These are phyloP conservation scores for Liquidambar formosana DNA, from an alignment of 164 flowering plant genomes.

Conservation along the genomic window DNA sequence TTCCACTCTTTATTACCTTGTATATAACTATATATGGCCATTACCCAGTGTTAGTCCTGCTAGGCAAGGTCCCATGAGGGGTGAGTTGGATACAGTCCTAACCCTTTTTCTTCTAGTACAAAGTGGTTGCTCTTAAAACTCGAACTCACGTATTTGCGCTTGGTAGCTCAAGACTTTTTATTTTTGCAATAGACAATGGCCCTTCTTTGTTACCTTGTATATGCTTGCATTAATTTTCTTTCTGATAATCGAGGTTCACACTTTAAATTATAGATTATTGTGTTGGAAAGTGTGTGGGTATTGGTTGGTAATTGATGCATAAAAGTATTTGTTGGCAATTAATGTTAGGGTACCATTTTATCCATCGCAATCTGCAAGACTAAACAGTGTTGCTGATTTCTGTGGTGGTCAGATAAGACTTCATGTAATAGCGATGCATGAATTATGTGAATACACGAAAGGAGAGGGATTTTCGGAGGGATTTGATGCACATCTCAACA, in stretches of 20 bases:
- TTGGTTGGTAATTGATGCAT: too few relatives aligned
- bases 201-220: neutral
- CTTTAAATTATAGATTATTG: neutral
- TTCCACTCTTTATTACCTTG: too few relatives aligned
- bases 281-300: neutral
- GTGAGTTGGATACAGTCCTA: too few relatives aligned
- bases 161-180: too few relatives aligned
- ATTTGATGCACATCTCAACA: slow-evolving; percentile 98
- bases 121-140: too few relatives aligned
- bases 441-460: slow-evolving; percentile 84
- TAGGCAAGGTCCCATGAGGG: too few relatives aligned
- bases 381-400: slow-evolving; percentile 12
- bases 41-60: too few relatives aligned
- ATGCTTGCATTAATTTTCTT: neutral
- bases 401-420: slow-evolving; percentile 74
- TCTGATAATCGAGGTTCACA: neutral
- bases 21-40: too few relatives aligned
- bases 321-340: neutral
- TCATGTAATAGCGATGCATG: slow-evolving; percentile 97
- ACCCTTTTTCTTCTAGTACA: too few relatives aligned
- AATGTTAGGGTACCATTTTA: neutral
- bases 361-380: neutral
- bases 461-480: slow-evolving; percentile 99
- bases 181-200: too few relatives aligned
- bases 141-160: too few relatives aligned